Percentiles rank a stretch among this genome's conserved stretches.
phyloP scores from a whole-genome alignment of 768 basidiomycete genomes.

The Cystofilobasidium ferigula region DNA sequence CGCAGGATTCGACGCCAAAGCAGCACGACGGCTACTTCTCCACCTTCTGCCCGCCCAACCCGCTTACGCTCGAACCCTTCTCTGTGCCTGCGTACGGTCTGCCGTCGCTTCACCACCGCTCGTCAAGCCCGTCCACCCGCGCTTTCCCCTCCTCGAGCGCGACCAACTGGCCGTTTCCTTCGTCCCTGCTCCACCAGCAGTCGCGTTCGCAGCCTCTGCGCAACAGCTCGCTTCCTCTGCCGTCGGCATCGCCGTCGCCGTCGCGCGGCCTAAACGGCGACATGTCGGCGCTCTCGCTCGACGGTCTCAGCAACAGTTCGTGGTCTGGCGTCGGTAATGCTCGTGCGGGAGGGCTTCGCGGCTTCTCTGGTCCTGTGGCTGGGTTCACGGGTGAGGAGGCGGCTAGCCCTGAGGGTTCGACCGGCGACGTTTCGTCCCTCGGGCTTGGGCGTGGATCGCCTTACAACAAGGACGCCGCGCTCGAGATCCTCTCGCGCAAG shows the following conservation, averaged over 20 bases:
- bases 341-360: too few species aligned
- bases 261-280: not conserved
- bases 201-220: too few species aligned
- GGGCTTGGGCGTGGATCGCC: not conserved
- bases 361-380: not conserved
- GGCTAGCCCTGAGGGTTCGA: not conserved
- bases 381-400: too few species aligned
- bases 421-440: not conserved
- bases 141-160: too few species aligned
- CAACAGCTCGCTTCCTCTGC: too few species aligned
- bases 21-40: not conserved
- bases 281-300: not conserved
- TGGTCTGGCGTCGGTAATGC: too few species aligned
- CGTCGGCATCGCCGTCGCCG: too few species aligned
- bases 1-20: not conserved
- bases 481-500: slow-evolving; percentile 19
- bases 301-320: too few species aligned
- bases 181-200: too few species aligned
- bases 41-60: not conserved
- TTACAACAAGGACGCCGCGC: slow-evolving; percentile 16
- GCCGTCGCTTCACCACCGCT: too few species aligned
- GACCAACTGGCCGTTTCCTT: too few species aligned
- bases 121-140: too few species aligned
- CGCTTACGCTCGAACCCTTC: not conserved
- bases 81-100: not conserved